These are phyloP conservation scores for Acer yangbiense DNA, from an alignment of 345 rosid species.

Conservation along the genomic window DNA sequence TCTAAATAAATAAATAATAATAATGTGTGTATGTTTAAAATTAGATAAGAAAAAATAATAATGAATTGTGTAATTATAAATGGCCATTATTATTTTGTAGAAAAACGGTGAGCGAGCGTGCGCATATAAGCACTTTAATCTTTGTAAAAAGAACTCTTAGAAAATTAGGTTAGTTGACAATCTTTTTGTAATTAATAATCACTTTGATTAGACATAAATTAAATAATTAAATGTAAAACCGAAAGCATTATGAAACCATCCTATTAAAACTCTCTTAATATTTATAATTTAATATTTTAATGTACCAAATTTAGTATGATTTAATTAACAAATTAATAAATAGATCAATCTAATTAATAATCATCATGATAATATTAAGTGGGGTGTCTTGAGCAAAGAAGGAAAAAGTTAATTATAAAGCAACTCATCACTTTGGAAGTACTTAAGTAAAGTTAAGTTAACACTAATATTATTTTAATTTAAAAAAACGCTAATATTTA, in stretches of 20 bases:
- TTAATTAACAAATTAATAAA: background rate
- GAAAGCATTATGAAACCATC: conserved; percentile 30
- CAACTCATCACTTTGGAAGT: conserved; percentile 26
- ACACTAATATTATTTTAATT: background rate
- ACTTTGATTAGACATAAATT: conserved; percentile 26
- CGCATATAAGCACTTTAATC: conserved; percentile 17
- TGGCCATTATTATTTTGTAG: conserved; percentile 17
- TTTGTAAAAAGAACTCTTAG: conserved; percentile 9
- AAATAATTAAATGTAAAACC: conserved; percentile 13
- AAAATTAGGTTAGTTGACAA: conserved; percentile 10
- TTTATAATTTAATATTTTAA: background rate
- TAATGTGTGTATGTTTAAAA: background rate
- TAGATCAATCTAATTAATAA: conserved; percentile 21
- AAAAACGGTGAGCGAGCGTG: conserved; percentile 25
- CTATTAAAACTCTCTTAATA: background rate
- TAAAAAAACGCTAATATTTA: no score
- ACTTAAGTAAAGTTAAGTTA: conserved; percentile 23
- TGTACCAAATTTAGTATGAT: background rate
- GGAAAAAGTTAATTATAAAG: conserved; percentile 11
- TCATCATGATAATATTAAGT: conserved; percentile 25
- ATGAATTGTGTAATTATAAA: conserved; percentile 1
- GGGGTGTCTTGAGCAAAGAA: conserved; percentile 26
- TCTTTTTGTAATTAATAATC: conserved; percentile 9
- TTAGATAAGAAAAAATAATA: background rate
- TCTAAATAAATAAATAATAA: no score